Base-by-base conservation (phyloP, 2,329 filamentous ascomycete species). In the Colletotrichum caudatum region DNA sequence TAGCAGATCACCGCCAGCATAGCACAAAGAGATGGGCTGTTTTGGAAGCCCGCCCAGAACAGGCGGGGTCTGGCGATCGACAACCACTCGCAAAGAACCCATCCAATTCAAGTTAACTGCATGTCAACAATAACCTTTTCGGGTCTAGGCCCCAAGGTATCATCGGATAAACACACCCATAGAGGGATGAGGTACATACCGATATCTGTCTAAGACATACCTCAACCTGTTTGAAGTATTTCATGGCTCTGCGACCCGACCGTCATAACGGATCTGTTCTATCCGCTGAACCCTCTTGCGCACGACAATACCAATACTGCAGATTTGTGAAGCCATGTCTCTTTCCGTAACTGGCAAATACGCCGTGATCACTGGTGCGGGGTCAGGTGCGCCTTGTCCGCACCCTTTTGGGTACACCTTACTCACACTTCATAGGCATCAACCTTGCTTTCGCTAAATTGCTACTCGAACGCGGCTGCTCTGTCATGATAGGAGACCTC, bases 401-500 rank as follows among this genome's bases (percentile, higher is more conserved):
- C 5, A 12, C 50, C 60, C 51, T 9, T 26, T 33, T 20, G 14
- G 35, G 6, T 6, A 37, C 9, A 18, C 18, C 5, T 39, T 5
- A 41, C 60, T 62, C 4, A 63, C 20, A n/a, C 12, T 5, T 12
- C 3, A 37, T 56, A 82, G 81, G 82, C 39, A 83, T 83, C 66
- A 80, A 78, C 74, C 78, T 82, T 11, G 78, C 75, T 44, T 81
- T 83, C 69, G 76, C 78, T 57, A 74, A 75, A 26, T 71, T 80
- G 3, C 77, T 83, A 3, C 77, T 83, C 44, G 67, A 71, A 3
- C 76, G 77, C 23, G 80, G 79, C 65, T 82, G 78, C 73, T 82
- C 81, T 12, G 81, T 83, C 53, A 67, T 83, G 33, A 77, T 83
- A 48, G 82, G 76, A 53, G 81, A 83, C 72, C 74, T 82, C 51